Base-by-base conservation (phyloP, 352 stramenopile genomes). In the Globisporangium yorkense region DNA sequence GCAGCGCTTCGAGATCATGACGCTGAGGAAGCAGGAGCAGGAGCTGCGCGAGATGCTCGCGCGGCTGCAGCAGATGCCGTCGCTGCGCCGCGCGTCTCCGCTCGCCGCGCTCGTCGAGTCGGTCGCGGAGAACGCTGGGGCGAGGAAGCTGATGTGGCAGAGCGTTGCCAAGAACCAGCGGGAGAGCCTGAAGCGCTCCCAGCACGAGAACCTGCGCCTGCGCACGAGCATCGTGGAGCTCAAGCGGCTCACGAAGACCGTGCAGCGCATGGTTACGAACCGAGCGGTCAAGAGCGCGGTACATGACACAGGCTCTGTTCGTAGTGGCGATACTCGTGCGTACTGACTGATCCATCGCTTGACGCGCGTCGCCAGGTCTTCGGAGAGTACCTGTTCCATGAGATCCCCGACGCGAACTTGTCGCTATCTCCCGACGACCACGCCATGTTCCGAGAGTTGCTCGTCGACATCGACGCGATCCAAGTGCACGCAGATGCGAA, bases 241-340 rank as follows among this genome's bases (percentile, higher is more conserved):
- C n/a, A 49, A 49, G 44, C 44, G 44, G 20, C 44, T 49, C n/a
- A 29, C 44, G 20, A 49, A 49, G 20, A 49, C 44, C 8, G n/a
- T 49, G 20, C 44, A 31, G n/a, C 44, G 44, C 44, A 49, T 49
- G 44, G 8, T 49, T 20, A 31, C 44, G 44, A 27, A 49, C 44
- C 44, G 44, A 2, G 44, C n/a, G 4, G 44, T 49, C n/a, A 49
- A 49, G 44, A 49, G 44, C 12, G 44, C 44, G 44, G 44, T 49
- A 8, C 44, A 20, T 49, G 9, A 4, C n/a, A 15, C 3, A 8
- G 10, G 21, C n/a, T 18, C 18, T 49, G 44, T 16, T 48, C 1
- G 20, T 0, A 0, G 18, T 9, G 18, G 3, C 6, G 6, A 13
- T 27, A 3, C 15, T 21, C 41, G 3, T 46, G 41, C 5, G 9